Conservation (phyloP, 2,329 filamentous ascomycete genomes). For the Exutisphaerella laricina region DNA sequence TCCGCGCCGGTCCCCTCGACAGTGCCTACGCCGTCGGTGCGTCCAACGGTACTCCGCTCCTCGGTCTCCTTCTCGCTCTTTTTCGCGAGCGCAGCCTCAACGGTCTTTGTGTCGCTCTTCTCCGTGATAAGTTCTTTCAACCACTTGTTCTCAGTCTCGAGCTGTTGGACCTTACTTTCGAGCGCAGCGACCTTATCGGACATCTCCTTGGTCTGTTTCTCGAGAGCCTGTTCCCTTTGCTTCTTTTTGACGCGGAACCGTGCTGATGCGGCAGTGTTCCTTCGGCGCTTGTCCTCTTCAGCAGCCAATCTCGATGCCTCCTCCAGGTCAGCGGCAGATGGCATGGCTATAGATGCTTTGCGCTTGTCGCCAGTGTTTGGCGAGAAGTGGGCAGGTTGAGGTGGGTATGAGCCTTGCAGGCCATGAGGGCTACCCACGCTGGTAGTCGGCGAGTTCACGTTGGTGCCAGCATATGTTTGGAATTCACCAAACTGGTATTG, state of each 20-base stretch:
- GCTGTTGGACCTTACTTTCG: constrained; percentile 44
- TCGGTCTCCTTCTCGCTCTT: constrained; percentile 24
- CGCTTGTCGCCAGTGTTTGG: constrained; percentile 40
- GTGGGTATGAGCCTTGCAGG: constrained; percentile 27
- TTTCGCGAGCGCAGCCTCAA: constrained; percentile 20
- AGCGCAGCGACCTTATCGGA: constrained; percentile 42
- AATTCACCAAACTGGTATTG: constrained; percentile 46
- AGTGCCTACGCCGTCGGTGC: constrained; percentile 32
- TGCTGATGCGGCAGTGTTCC: constrained; percentile 49
- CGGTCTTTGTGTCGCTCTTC: constrained; percentile 37
- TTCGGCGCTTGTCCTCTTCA: constrained; percentile 50
- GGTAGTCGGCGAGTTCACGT: constrained; percentile 22
- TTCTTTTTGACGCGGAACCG: constrained; percentile 53
- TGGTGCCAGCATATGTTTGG: constrained; percentile 33
- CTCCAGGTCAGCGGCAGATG: constrained; percentile 37
- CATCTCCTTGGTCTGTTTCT: constrained; percentile 49
- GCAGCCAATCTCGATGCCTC: constrained; percentile 44
- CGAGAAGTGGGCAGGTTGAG: constrained; percentile 23
- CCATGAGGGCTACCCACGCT: constrained; percentile 25
- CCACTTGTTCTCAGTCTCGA: constrained; percentile 51
- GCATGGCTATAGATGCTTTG: constrained; percentile 38
- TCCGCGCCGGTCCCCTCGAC: constrained; percentile 2
- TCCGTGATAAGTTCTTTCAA: constrained; percentile 48
- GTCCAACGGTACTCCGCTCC: constrained; percentile 27
- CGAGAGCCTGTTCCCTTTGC: constrained; percentile 48